phyloP scores from a whole-genome alignment of 2,329 filamentous ascomycete genomes.

The Talaromyces sp. region DNA sequence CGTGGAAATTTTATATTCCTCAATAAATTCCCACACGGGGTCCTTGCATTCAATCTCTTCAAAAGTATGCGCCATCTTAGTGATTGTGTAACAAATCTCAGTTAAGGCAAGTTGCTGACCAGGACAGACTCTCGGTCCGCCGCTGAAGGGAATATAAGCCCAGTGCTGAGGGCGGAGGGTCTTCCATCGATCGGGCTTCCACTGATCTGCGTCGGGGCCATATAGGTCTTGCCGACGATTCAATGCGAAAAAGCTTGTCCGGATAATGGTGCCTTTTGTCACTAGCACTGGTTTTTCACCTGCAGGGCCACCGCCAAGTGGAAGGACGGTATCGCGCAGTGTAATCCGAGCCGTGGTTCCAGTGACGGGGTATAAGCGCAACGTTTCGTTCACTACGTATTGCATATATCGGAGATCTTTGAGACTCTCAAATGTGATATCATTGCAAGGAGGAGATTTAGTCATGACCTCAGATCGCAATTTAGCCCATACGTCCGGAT shows the following conservation, averaged over 20 bases:
- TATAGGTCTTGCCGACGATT: conserved; percentile 59
- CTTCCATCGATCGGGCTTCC: conserved; percentile 47
- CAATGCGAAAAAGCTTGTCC: conserved; percentile 66
- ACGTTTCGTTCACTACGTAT: too few relatives aligned
- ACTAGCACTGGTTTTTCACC: conserved; percentile 57
- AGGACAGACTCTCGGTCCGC: conserved; percentile 23
- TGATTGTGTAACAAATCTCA: too few relatives aligned
- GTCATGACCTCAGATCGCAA: too few relatives aligned
- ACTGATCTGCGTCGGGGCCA: conserved; percentile 42
- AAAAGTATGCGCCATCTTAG: too few relatives aligned
- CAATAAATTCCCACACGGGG: too few relatives aligned
- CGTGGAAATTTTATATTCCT: too few relatives aligned
- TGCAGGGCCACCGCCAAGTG: conserved; percentile 7
- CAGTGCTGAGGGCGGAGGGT: conserved; percentile 31
- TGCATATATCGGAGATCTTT: too few relatives aligned
- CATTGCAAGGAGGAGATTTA: too few relatives aligned
- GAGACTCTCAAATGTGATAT: too few relatives aligned
- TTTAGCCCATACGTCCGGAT: not conserved
- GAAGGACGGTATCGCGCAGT: conserved; percentile 16
- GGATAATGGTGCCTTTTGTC: conserved; percentile 60
- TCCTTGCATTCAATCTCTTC: too few relatives aligned
- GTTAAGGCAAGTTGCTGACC: too few relatives aligned
- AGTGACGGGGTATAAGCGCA: conserved; percentile 51
- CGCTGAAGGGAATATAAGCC: conserved; percentile 33
- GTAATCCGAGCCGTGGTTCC: conserved; percentile 45